phyloP scores from a whole-genome alignment of 495 filamentous ascomycete species.

The Astrothelium subdiscretum region DNA sequence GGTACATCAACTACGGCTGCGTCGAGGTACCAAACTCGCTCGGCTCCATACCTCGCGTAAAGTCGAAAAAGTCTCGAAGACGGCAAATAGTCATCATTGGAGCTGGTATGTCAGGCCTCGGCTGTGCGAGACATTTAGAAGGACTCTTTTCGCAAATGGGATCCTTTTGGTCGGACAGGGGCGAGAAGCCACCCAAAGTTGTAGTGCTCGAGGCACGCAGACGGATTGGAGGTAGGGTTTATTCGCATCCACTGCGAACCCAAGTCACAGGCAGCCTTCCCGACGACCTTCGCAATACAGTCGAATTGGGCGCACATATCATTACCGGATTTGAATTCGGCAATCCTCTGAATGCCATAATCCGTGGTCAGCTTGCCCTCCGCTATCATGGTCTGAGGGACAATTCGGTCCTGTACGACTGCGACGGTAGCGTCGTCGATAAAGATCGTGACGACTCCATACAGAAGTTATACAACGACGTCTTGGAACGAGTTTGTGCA shows the following conservation, averaged over 20 bases:
- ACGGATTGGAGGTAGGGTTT: conserved; percentile 86
- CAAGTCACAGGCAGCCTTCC: conserved; percentile 39
- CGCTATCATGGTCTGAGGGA: conserved; percentile 75
- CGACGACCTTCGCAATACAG: conserved; percentile 53
- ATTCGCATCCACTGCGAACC: conserved; percentile 71
- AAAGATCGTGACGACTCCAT: conserved; percentile 68
- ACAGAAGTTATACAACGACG: conserved; percentile 86
- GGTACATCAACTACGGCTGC: conserved; percentile 96
- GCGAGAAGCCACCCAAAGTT: conserved; percentile 58
- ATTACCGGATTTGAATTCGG: conserved; percentile 93
- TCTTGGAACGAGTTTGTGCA: conserved; percentile 76
- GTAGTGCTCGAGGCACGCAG: conserved; percentile 78
- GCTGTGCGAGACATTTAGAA: conserved; percentile 85
- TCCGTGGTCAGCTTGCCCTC: conserved; percentile 82
- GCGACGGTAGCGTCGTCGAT: conserved; percentile 70
- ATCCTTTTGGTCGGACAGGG: conserved; percentile 46
- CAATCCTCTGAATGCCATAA: conserved; percentile 81
- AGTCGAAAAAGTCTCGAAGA: conserved; percentile 34
- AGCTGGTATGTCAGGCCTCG: conserved; percentile 87
- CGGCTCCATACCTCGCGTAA: conserved; percentile 22
- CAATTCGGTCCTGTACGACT: conserved; percentile 82
- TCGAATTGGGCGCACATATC: conserved; percentile 94
- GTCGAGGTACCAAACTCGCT: conserved; percentile 49
- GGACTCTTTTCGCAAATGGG: conserved; percentile 67
- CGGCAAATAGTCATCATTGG: conserved; percentile 78